These are phyloP conservation scores for Pinus taeda DNA, from an alignment of 75 land plant species.

Conservation along the genomic window DNA sequence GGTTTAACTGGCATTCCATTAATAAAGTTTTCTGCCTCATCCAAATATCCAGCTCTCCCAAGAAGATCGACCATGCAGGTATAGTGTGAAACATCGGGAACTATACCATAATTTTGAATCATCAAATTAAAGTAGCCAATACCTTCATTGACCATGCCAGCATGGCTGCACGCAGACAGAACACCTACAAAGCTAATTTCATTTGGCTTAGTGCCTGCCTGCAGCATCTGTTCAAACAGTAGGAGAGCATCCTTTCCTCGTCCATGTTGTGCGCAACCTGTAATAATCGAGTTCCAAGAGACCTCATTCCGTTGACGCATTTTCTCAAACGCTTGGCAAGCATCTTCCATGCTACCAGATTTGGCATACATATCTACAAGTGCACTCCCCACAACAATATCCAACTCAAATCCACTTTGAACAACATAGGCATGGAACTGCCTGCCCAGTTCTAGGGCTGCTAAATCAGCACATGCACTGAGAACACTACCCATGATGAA, in stretches of 20 bases:
- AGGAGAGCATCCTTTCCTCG: conserved; percentile 19
- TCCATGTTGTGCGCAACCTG: conserved; percentile 39
- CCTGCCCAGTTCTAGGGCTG: conserved; percentile 7
- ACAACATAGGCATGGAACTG: conserved; percentile 31
- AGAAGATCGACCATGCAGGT: conserved; percentile 60
- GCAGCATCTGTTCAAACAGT: conserved; percentile 41
- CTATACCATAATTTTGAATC: conserved; percentile 30
- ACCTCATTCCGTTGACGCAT: conserved; percentile 30
- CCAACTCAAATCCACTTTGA: conserved; percentile 20
- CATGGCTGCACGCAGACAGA: conserved; percentile 68
- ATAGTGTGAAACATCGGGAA: conserved; percentile 50
- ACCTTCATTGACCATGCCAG: conserved; percentile 55
- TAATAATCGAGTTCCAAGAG: conserved; percentile 50
- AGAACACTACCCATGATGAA: conserved; percentile 31
- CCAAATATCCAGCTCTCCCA: conserved; percentile 52
- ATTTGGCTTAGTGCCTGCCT: conserved; percentile 27
- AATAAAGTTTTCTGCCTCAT: conserved; percentile 50
- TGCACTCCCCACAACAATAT: conserved; percentile 43
- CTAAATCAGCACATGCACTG: conserved; percentile 12
- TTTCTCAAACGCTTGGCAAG: conserved; percentile 24
- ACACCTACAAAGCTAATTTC: conserved; percentile 56
- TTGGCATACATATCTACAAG: conserved; percentile 43
- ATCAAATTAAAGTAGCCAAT: conserved; percentile 34
- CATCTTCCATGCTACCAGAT: conserved; percentile 30
- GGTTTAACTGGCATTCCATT: conserved; percentile 43